These are phyloP conservation scores for Aureobasidium sp. DNA, from an alignment of 2,329 filamentous ascomycete species.

Conservation along the genomic window DNA sequence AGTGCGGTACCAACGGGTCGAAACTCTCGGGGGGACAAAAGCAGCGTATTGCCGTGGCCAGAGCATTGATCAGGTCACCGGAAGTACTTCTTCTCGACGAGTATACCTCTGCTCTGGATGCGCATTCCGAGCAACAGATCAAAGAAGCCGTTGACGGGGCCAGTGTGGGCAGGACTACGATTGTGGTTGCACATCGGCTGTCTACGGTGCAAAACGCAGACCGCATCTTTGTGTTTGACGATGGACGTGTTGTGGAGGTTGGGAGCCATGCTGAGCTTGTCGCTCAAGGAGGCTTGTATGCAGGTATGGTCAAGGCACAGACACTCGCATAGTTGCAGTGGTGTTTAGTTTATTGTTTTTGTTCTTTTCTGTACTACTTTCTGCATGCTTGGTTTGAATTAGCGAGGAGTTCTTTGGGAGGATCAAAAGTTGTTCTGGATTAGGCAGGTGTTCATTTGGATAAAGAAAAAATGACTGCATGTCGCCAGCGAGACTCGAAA, in stretches of 20 bases:
- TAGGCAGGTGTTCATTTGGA: neutral
- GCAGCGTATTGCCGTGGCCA: conserved; percentile 38
- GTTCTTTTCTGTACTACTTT: neutral
- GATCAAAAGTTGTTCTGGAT: neutral
- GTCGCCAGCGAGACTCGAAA: too few species aligned
- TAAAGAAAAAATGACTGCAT: neutral
- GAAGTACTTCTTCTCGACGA: conserved; percentile 40
- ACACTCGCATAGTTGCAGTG: conserved; percentile 18
- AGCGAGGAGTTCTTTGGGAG: conserved; percentile 7
- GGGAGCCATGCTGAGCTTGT: conserved; percentile 55
- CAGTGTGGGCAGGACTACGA: conserved; percentile 46
- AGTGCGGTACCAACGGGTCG: conserved; percentile 34
- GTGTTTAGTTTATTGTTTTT: neutral
- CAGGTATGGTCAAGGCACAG: conserved; percentile 30
- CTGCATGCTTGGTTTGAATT: neutral
- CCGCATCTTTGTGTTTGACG: conserved; percentile 68
- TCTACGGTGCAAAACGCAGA: conserved; percentile 72
- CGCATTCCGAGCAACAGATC: conserved; percentile 35
- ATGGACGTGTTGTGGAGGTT: conserved; percentile 51
- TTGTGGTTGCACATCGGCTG: conserved; percentile 69
- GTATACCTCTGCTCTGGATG: conserved; percentile 38
- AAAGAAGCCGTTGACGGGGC: conserved; percentile 34
- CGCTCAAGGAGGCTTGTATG: conserved; percentile 35
- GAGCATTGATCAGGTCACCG: conserved; percentile 38
- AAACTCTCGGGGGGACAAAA: conserved; percentile 38